phyloP scores from a whole-genome alignment of 352 stramenopile genomes.

The Phytophthora gonapodyides region DNA sequence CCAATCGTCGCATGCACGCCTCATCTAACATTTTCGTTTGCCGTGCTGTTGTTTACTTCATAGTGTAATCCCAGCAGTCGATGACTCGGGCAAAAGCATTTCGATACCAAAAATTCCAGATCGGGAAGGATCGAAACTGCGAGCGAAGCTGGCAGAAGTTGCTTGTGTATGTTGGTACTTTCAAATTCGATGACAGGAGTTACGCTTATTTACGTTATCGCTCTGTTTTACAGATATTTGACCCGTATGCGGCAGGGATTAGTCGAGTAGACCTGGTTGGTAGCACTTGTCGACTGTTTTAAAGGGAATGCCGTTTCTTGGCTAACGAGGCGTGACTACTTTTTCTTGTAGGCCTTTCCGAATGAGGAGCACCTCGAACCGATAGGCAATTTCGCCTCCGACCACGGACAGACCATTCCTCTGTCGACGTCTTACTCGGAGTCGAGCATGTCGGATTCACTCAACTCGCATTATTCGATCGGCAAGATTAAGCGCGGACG shows the following conservation, averaged over 20 bases:
- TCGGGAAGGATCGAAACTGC: slow-evolving; percentile 65
- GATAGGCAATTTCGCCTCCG: slow-evolving; percentile 70
- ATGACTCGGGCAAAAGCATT: slow-evolving; percentile 63
- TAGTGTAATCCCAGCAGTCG: slow-evolving; percentile 76
- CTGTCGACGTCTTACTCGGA: slow-evolving; percentile 64
- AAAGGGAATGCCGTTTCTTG: neutral
- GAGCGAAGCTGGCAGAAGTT: slow-evolving; percentile 62
- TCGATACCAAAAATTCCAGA: slow-evolving; percentile 77
- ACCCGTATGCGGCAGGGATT: slow-evolving; percentile 72
- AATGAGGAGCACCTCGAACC: slow-evolving; percentile 84
- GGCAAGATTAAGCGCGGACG: slow-evolving; percentile 69
- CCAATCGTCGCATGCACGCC: neutral
- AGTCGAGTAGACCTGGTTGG: slow-evolving; percentile 71
- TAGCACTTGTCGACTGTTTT: neutral
- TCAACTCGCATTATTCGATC: slow-evolving; percentile 68
- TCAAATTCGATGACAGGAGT: neutral
- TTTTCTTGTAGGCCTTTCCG: slow-evolving; percentile 57
- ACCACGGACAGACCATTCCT: slow-evolving; percentile 73
- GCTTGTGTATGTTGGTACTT: slow-evolving; percentile 49
- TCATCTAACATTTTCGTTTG: neutral
- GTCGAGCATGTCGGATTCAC: slow-evolving; percentile 48
- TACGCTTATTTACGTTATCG: slow-evolving; percentile 1
- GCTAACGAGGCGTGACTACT: neutral
- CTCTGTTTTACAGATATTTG: slow-evolving; percentile 59
- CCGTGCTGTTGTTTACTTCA: neutral